Base-by-base conservation (phyloP, 208 protist genomes). In the Acanthamoeba sp. region DNA sequence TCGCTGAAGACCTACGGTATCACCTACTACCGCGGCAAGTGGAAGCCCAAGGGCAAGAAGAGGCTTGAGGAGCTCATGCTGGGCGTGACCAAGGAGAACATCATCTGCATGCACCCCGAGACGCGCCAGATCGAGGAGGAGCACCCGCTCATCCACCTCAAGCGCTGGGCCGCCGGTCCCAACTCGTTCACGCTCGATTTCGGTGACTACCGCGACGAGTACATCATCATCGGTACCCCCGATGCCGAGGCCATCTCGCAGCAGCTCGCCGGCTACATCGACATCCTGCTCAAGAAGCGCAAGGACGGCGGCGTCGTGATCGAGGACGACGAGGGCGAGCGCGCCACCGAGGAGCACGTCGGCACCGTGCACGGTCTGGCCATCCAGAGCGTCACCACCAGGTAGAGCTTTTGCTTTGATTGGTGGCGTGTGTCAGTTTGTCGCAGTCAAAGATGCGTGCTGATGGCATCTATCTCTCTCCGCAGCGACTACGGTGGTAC, bases 1-100 rank as follows among this genome's bases (percentile, higher is more conserved):
- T 96, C 95, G 16, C 95, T 98, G n/a, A 98, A 98, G 80, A 98
- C 97, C 10, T 98, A 97, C 78, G 97, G 97, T 96, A 96, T 97
- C 94, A 96, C 96, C 50, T 97, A 96, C 62, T 98, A 97, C 85
- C 42, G 94, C 32, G 96, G 97, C 93, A 87, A 88, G 64, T 88
- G 82, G 82, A 94, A 89, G 82, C 62, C 93, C 50, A 94, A 94
- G 64, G 82, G 82, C 38, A 91, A 85, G 78, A 94, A 94, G 80
- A 59, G 64, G 59, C 50, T 91, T 22, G 82, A 91, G 34, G 76
- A 66, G 40, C 69, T 88, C 50, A 66, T 94, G 55, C 78, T 94
- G 14, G 93, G 93, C 29, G 62, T 94, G 52, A 94, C 91, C 48
- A 82, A 87, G 52, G 91, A 94, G 66, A 87, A 62, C 59, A 94